Evolutionary conservation across 805 yeast genomes (phyloP).

Genomic region (Ogataea chonburiensis): DNA sequence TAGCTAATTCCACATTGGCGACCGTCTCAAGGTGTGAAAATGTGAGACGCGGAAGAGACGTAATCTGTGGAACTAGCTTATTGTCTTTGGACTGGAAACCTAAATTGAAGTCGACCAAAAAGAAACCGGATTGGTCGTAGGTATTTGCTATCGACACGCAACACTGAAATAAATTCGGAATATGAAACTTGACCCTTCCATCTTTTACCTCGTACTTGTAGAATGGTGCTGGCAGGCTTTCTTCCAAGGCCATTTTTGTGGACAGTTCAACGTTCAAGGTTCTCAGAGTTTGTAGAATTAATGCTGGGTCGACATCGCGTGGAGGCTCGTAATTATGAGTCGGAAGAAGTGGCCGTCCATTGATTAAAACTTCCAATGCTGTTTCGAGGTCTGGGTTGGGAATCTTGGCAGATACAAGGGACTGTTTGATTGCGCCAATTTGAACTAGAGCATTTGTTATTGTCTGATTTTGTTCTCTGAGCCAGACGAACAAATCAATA

Average conservation of each 20-base stretch:
- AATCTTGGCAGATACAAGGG: constrained; percentile 82
- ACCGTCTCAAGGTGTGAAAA: constrained; percentile 49
- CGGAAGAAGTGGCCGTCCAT: constrained; percentile 75
- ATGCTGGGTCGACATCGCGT: constrained; percentile 49
- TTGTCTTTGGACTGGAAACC: constrained; percentile 48
- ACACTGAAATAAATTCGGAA: constrained; percentile 65
- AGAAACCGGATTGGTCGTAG: constrained; percentile 58
- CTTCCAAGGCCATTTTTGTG: constrained; percentile 67
- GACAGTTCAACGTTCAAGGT: constrained; percentile 73
- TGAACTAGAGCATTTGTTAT: constrained; percentile 65
- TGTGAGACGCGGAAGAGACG: constrained; percentile 33
- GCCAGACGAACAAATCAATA: constrained; percentile 87
- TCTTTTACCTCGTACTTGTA: constrained; percentile 62
- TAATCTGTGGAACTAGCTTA: constrained; percentile 27
- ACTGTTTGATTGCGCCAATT: constrained; percentile 63
- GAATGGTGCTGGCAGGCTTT: constrained; percentile 64
- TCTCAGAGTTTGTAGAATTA: constrained; percentile 58
- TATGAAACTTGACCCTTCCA: constrained; percentile 70
- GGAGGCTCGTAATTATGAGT: constrained; percentile 56
- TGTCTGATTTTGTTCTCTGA: constrained; percentile 71
- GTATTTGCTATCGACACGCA: constrained; percentile 76
- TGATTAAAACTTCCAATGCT: constrained; percentile 77
- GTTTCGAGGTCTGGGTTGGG: constrained; percentile 91
- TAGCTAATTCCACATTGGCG: constrained; percentile 52
- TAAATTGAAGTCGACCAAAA: constrained; percentile 73